Evolutionary conservation across 257 asterid genomes (phyloP), one percentile per base, ranked within the genome.

Genomic region (Capsicum pubescens): DNA sequence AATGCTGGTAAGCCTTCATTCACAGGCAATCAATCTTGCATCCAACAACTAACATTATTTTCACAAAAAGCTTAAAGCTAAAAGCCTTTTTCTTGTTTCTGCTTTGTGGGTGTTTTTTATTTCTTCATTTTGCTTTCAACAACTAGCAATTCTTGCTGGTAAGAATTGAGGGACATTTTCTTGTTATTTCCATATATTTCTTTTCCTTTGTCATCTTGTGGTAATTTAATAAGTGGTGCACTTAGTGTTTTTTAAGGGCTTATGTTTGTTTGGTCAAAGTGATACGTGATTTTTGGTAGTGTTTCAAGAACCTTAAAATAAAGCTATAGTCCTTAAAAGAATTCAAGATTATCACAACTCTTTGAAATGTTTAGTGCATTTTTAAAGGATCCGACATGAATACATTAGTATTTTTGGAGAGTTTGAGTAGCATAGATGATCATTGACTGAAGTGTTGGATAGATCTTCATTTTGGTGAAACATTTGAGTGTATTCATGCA

Each of bases 41-140:
- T 52, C 46, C 21, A 67, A 54, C 11, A 67, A 69, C 55, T 16
- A 69, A 69, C 78, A 6, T 16, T 39, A 3, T 16, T 5, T 69
- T 69, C 14, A 26, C 64, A 60, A 0, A 74, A 77, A 77, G 82
- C 50, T 32, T 26, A 26, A 26, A 26, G 44, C 44, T 1, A 26
- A 14, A 26, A 54, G 52, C 32, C 82, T 32, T 77, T 77, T 77
- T 67, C 84, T 71, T 84, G 82, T 8, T 64, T 13, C 19, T 78
- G 36, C 69, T 68, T 68, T 83, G 21, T 57, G 35, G 61, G 42
- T 68, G 66, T 84, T 74, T 42, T 16, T 52, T 52, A 58, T 36
- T 9, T 66, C 66, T 80, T 79, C 68, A 46, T 54, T 54, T 81
- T 74, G 61, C 42, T 71, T 9, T 26, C 32, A 26, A 44, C 10